These are phyloP conservation scores for Suillus bovinus DNA, from an alignment of 768 basidiomycete genomes.

Conservation along the genomic window DNA sequence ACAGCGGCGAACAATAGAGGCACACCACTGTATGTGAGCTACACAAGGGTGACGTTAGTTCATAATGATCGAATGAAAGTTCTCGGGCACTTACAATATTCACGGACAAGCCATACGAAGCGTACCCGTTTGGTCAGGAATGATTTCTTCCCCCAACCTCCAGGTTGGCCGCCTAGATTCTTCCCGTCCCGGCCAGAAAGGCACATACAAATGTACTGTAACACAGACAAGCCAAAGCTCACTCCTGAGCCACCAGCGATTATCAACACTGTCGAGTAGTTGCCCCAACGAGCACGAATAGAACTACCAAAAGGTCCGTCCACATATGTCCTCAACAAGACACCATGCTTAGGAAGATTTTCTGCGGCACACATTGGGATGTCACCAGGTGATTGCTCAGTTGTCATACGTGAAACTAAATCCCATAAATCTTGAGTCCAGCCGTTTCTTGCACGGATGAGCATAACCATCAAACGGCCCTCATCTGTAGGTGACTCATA, in stretches of 20 bases:
- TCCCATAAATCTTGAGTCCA: conserved; percentile 71
- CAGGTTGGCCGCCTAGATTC: conserved; percentile 46
- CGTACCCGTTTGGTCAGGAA: conserved; percentile 56
- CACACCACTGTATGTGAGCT: conserved; percentile 82
- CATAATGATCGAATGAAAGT: neutral
- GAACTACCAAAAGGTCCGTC: conserved; percentile 75
- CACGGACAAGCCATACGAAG: conserved; percentile 77
- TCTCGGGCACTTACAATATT: conserved; percentile 56
- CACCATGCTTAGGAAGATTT: conserved; percentile 42
- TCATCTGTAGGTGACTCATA: conserved; percentile 42
- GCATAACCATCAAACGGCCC: conserved; percentile 59
- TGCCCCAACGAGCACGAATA: conserved; percentile 56
- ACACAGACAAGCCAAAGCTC: conserved; percentile 65
- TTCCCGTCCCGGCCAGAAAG: conserved; percentile 55
- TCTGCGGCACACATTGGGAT: conserved; percentile 9
- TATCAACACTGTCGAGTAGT: conserved; percentile 59
- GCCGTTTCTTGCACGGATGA: conserved; percentile 69
- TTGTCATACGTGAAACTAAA: conserved; percentile 40
- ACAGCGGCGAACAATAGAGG: conserved; percentile 63
- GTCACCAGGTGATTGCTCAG: conserved; percentile 34
- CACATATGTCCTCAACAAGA: conserved; percentile 56
- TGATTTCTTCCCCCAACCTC: conserved; percentile 42
- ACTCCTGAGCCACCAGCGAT: conserved; percentile 76
- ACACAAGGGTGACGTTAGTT: neutral
- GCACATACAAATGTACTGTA: conserved; percentile 62